Conservation (phyloP, 2,329 filamentous ascomycete genomes). For the Arthrobotrys entomopaga region DNA sequence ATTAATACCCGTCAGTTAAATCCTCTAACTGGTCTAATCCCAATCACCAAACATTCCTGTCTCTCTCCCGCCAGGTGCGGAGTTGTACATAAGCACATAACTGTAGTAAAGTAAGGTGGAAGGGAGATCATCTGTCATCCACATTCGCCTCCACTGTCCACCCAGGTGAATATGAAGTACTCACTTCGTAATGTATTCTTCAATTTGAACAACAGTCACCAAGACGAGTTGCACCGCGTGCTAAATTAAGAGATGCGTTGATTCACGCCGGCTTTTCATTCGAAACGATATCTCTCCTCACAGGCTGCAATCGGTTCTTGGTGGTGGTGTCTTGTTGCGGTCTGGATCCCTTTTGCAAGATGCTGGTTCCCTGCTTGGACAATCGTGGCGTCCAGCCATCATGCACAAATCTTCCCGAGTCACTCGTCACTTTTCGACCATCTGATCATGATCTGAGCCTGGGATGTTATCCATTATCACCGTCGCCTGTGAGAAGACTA, state of each 20-base stretch:
- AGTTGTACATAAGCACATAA: too few relatives aligned
- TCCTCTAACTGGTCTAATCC: conserved; percentile 1
- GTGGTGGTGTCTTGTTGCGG: conserved; percentile 16
- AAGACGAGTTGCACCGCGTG: too few relatives aligned
- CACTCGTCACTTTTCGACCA: background rate
- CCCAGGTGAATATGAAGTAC: too few relatives aligned
- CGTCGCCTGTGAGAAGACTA: too few relatives aligned
- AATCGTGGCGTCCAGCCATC: conserved; percentile 45
- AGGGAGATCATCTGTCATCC: too few relatives aligned
- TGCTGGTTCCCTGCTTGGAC: conserved; percentile 35
- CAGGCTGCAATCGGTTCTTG: background rate
- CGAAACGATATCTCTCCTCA: background rate
- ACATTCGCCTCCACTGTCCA: too few relatives aligned
- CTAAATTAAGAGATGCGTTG: conserved; percentile 15
- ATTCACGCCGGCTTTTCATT: background rate
- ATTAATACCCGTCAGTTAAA: conserved; percentile 2
- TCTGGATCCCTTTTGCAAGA: conserved; percentile 33
- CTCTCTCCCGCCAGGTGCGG: conserved; percentile 20
- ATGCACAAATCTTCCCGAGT: conserved; percentile 43
- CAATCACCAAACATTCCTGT: conserved; percentile 9
- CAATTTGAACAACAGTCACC: too few relatives aligned
- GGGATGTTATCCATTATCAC: background rate
- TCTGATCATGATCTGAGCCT: background rate
- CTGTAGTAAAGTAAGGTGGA: too few relatives aligned
- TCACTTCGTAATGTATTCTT: too few relatives aligned